phyloP scores from a whole-genome alignment of 163 green algal genomes.

The Prototheca stagnorum region DNA sequence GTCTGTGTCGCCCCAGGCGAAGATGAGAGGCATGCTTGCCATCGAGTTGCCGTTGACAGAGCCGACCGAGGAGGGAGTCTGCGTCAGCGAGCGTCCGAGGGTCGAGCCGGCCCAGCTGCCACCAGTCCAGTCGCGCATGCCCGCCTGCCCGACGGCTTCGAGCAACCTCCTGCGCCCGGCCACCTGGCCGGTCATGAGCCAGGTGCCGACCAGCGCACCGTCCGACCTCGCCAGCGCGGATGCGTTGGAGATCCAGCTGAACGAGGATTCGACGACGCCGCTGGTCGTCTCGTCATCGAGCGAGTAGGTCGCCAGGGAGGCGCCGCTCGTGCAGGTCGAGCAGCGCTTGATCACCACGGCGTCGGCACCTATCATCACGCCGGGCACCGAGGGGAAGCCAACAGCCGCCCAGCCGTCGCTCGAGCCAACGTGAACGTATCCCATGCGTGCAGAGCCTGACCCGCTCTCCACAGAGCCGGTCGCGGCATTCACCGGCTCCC shows the following conservation, averaged over 20 bases:
- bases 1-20: not conserved
- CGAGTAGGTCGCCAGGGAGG: too few relatives aligned
- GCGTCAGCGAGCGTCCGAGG: not conserved
- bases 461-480: too few relatives aligned
- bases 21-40: conserved; percentile 1
- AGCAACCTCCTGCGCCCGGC: too few relatives aligned
- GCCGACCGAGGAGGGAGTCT: too few relatives aligned
- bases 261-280: too few relatives aligned
- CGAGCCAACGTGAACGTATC: too few relatives aligned
- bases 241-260: not conserved
- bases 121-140: not conserved
- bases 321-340: not conserved
- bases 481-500: too few relatives aligned
- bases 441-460: too few relatives aligned
- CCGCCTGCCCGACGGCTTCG: not conserved
- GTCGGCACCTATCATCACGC: conserved; percentile 5
- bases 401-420: conserved; percentile 5
- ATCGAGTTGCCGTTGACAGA: not conserved
- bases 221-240: not conserved
- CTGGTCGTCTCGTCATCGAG: too few relatives aligned
- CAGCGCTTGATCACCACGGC: conserved; percentile 8
- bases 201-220: not conserved
- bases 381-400: conserved; percentile 7
- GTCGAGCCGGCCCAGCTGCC: too few relatives aligned
- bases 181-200: too few relatives aligned